phyloP scores from a whole-genome alignment of 192 early-diverging fungal genomes.

The Umbelopsis sp. region DNA sequence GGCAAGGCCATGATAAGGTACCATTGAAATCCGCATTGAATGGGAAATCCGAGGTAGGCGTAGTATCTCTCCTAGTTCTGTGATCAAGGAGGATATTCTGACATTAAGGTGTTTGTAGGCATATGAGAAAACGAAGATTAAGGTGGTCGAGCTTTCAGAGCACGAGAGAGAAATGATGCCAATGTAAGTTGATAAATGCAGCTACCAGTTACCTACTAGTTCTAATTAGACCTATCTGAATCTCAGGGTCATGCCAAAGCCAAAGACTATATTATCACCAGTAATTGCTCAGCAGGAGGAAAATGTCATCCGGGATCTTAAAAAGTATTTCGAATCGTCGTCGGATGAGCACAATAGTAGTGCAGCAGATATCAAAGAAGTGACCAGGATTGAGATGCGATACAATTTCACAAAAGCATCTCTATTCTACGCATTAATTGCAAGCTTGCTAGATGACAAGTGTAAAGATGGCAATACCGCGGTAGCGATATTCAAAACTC shows the following conservation, averaged over 20 bases:
- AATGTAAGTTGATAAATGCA: conserved; percentile 22
- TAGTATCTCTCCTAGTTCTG: too few species aligned
- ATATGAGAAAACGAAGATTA: conserved; percentile 60
- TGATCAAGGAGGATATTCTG: too few species aligned
- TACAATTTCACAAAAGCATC: conserved; percentile 81
- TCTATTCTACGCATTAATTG: conserved; percentile 67
- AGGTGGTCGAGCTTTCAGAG: conserved; percentile 63
- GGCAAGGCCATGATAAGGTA: conserved; percentile 30
- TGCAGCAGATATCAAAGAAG: conserved; percentile 73
- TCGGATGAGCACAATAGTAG: conserved; percentile 19
- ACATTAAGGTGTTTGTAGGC: too few species aligned
- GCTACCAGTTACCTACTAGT: too few species aligned
- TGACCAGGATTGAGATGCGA: conserved; percentile 83
- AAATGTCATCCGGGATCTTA: conserved; percentile 53
- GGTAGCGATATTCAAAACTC: conserved; percentile 36
- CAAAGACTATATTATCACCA: not conserved
- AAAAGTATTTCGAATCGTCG: conserved; percentile 46
- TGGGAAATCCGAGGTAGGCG: conserved; percentile 23
- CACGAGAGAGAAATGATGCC: conserved; percentile 56
- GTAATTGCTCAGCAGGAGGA: conserved; percentile 42
- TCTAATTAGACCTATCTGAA: not conserved
- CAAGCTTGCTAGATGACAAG: conserved; percentile 58
- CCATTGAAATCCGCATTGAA: conserved; percentile 42
- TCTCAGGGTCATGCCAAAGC: conserved; percentile 22
- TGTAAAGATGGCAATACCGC: conserved; percentile 30